Evolutionary conservation across 2,329 filamentous ascomycete genomes (phyloP).

Genomic region (Exophiala aquamarina): DNA sequence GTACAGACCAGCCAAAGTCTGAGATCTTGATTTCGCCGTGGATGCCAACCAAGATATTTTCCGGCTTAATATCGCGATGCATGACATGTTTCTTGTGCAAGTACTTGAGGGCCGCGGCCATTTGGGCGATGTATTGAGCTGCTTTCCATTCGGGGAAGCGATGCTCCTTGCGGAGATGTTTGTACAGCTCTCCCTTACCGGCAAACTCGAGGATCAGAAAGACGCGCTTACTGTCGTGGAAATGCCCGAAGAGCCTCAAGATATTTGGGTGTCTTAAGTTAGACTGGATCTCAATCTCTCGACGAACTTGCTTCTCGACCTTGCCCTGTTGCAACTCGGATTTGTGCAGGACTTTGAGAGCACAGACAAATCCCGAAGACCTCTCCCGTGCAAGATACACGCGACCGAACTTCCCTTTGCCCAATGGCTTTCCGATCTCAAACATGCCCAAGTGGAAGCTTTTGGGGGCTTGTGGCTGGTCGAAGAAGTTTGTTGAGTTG

Average conservation of each 20-base stretch:
- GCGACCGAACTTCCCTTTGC: constrained; percentile 84
- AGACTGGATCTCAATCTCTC: constrained; percentile 87
- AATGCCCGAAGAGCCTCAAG: constrained; percentile 79
- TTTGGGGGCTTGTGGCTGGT: constrained; percentile 54
- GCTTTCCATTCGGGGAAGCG: constrained; percentile 84
- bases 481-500: constrained; percentile 46
- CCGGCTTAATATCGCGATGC: constrained; percentile 95
- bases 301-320: constrained; percentile 82
- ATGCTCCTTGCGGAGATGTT: constrained; percentile 75
- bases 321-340: constrained; percentile 75
- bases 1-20: constrained; percentile 97
- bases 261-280: constrained; percentile 86
- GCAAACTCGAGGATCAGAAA: constrained; percentile 87
- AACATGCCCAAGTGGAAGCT: constrained; percentile 91
- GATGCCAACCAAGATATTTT: constrained; percentile 94
- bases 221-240: constrained; percentile 84
- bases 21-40: constrained; percentile 98
- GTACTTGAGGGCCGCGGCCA: constrained; percentile 86
- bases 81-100: constrained; percentile 97
- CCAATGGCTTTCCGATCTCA: constrained; percentile 82
- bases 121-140: constrained; percentile 83
- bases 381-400: constrained; percentile 84
- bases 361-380: constrained; percentile 77
- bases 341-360: constrained; percentile 84
- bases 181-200: constrained; percentile 83